These are phyloP conservation scores for Mycena polygramma DNA, from an alignment of 768 basidiomycete genomes.

Conservation along the genomic window DNA sequence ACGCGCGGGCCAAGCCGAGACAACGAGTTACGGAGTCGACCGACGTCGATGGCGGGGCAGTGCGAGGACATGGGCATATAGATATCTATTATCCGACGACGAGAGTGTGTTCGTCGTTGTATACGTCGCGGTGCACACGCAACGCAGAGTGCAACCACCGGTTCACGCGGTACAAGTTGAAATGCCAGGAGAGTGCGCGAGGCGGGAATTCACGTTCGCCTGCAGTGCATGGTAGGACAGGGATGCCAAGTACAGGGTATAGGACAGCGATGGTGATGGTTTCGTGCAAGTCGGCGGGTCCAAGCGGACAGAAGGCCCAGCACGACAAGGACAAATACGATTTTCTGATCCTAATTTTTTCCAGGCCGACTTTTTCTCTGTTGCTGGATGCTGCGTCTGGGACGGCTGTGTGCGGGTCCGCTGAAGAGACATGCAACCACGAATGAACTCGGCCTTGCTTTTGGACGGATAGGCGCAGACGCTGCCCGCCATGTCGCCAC, in stretches of 20 bases:
- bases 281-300: too few species aligned
- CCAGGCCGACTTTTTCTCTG: not conserved
- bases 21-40: too few species aligned
- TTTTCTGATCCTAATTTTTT: conserved; percentile 4
- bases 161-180: too few species aligned
- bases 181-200: too few species aligned
- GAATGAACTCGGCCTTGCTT: not conserved
- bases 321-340: not conserved
- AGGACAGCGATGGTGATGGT: not conserved
- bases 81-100: too few species aligned
- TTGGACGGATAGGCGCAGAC: not conserved
- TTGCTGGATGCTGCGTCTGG: conserved; percentile 32
- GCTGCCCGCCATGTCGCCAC: conserved; percentile 9
- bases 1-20: too few species aligned
- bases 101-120: too few species aligned
- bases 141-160: too few species aligned
- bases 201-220: not conserved
- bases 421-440: conserved; percentile 5
- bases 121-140: too few species aligned
- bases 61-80: too few species aligned
- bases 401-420: conserved; percentile 17
- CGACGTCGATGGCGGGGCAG: too few species aligned
- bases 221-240: not conserved
- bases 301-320: not conserved
- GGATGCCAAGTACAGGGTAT: too few species aligned